Evolutionary conservation across 371 early-diverging fungal genomes (phyloP).

Genomic region (Vairimorpha ceranae): DNA sequence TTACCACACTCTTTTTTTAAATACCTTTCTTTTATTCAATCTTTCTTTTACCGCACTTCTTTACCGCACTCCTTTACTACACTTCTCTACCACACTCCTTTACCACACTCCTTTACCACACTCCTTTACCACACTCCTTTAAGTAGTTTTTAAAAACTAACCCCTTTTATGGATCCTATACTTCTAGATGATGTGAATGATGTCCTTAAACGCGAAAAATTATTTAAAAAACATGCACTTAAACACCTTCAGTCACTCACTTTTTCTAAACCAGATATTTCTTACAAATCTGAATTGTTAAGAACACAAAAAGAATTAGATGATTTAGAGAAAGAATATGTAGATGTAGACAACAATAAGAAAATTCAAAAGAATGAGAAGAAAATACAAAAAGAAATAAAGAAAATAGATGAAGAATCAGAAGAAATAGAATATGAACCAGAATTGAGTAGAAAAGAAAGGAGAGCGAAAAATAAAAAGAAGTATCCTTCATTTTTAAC

Average conservation of each 20-base stretch:
- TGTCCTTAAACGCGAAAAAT: slow-evolving; percentile 26
- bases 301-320: slow-evolving; percentile 34
- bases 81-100: too few species aligned
- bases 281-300: not conserved
- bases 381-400: not conserved
- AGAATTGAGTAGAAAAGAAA: slow-evolving; percentile 23
- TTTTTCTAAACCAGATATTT: not conserved
- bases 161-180: slow-evolving; percentile 27
- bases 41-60: too few species aligned
- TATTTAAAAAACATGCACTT: slow-evolving; percentile 23
- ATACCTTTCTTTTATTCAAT: too few species aligned
- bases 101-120: too few species aligned
- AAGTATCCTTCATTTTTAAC: slow-evolving; percentile 4
- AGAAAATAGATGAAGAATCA: not conserved
- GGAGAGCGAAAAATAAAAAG: slow-evolving; percentile 20
- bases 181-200: slow-evolving; percentile 29
- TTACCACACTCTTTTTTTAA: too few species aligned
- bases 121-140: too few species aligned
- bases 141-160: too few species aligned
- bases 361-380: slow-evolving; percentile 13
- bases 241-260: not conserved
- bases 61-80: too few species aligned
- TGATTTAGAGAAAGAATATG: slow-evolving; percentile 9
- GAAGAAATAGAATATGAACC: slow-evolving; percentile 12
- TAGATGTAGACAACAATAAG: slow-evolving; percentile 1